phyloP scores from a whole-genome alignment of 78 protist species.

The Pelomyxa schiedti region DNA sequence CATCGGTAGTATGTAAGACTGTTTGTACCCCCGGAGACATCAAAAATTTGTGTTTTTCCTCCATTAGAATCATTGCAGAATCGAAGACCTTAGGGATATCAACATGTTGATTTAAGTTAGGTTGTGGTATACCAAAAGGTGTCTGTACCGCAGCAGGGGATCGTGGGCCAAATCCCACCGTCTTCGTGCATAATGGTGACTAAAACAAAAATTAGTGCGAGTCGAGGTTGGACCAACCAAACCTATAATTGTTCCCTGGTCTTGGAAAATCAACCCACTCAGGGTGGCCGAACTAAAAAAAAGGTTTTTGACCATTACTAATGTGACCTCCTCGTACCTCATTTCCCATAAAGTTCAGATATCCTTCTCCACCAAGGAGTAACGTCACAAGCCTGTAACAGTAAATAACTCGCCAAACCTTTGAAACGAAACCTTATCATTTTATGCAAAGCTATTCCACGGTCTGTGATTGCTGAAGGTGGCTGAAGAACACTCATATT shows the following conservation, averaged over 20 bases:
- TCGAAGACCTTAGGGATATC: slow-evolving; percentile 45
- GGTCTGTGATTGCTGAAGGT: slow-evolving; percentile 43
- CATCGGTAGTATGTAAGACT: slow-evolving; percentile 9
- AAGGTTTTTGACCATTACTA: no score
- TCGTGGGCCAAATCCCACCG: slow-evolving; percentile 67
- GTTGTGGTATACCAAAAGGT: no score
- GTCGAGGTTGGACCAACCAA: no score
- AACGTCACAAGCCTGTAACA: slow-evolving; percentile 45
- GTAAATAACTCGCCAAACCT: slow-evolving; percentile 84
- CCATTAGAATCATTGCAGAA: slow-evolving; percentile 31
- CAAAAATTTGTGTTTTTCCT: slow-evolving; percentile 39
- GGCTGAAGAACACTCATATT: slow-evolving; percentile 21
- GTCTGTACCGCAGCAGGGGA: slow-evolving; percentile 32
- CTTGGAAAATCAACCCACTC: slow-evolving; percentile 98
- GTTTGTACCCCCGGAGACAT: slow-evolving; percentile 2
- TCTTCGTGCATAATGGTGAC: slow-evolving; percentile 67
- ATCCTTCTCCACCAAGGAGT: slow-evolving; percentile 25
- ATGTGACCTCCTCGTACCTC: no score
- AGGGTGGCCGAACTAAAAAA: slow-evolving; percentile 98
- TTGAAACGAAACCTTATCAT: slow-evolving; percentile 70
- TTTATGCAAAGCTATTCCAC: slow-evolving; percentile 92
- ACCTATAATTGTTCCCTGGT: slow-evolving; percentile 73
- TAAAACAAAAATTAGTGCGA: no score
- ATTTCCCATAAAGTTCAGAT: slow-evolving; percentile 92
- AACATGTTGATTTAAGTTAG: no score